Evolutionary conservation across 129 eudicot species (phyloP).

Genomic region (Tagetes patula): DNA sequence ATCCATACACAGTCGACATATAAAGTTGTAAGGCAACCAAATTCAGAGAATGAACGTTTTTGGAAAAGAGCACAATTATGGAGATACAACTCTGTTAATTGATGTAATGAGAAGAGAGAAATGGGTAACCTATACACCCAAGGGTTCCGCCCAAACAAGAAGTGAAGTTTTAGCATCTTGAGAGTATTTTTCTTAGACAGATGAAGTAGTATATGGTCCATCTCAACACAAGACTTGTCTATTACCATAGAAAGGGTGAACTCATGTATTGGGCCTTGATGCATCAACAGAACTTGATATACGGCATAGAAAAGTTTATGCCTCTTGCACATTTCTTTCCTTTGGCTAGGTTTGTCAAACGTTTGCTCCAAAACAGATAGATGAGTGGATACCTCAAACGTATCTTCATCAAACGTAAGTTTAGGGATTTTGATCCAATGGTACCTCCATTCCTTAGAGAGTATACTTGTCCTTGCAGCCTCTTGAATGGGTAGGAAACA

Average conservation of each 20-base stretch:
- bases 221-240: constrained; percentile 8
- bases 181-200: constrained; percentile 14
- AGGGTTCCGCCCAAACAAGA: background rate
- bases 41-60: constrained; percentile 7
- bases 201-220: constrained; percentile 18
- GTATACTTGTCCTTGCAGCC: constrained; percentile 20
- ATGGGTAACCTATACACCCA: constrained; percentile 7
- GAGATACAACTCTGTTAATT: constrained; percentile 3
- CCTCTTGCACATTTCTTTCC: background rate
- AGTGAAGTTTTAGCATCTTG: constrained; percentile 22
- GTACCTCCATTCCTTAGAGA: constrained; percentile 21
- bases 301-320: constrained; percentile 18
- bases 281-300: constrained; percentile 18
- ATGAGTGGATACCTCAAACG: background rate
- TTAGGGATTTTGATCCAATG: constrained; percentile 18
- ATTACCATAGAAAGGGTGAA: constrained; percentile 1
- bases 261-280: constrained; percentile 23
- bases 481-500: constrained; percentile 24
- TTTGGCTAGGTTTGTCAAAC: background rate
- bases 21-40: constrained; percentile 21
- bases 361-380: background rate
- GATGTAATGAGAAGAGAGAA: constrained; percentile 15
- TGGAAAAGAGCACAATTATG: background rate
- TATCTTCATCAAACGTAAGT: constrained; percentile 14
- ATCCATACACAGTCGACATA: background rate